Conservation (phyloP, 2,329 filamentous ascomycete genomes). For the Neopestalotiopsis sp. region DNA sequence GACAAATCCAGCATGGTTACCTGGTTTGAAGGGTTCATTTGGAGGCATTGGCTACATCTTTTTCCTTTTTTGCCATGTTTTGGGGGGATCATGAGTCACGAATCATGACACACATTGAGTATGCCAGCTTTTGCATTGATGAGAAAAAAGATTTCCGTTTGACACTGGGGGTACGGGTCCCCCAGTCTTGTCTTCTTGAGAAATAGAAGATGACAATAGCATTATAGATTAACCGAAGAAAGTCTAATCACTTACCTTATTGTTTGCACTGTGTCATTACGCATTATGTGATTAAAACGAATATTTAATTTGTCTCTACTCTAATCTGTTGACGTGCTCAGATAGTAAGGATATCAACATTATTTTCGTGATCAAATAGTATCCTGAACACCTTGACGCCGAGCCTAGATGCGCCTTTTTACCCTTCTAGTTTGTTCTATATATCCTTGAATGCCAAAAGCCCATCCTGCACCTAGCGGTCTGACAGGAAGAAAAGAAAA, state of each 20-base stretch:
- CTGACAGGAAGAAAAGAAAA: too few species aligned
- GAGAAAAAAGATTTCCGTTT: not conserved
- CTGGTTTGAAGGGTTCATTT: not conserved
- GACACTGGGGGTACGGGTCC: not conserved
- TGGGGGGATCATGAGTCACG: not conserved
- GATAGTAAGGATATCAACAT: not conserved
- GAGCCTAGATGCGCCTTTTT: not conserved
- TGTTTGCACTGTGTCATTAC: not conserved
- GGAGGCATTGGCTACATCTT: not conserved
- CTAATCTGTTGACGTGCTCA: too few species aligned
- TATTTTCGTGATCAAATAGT: not conserved
- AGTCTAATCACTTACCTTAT: not conserved
- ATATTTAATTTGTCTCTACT: too few species aligned
- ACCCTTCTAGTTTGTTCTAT: not conserved
- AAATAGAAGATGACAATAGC: not conserved
- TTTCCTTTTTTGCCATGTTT: not conserved
- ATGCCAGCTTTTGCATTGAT: not conserved
- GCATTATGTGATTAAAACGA: not conserved
- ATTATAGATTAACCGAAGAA: not conserved
- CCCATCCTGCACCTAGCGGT: too few species aligned
- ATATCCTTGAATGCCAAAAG: not conserved
- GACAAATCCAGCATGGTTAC: not conserved
- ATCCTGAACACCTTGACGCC: not conserved
- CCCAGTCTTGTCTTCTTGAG: not conserved
- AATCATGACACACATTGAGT: not conserved